phyloP scores from a whole-genome alignment of 176 grass and related monocot genomes.

The Zoysia japonica region DNA sequence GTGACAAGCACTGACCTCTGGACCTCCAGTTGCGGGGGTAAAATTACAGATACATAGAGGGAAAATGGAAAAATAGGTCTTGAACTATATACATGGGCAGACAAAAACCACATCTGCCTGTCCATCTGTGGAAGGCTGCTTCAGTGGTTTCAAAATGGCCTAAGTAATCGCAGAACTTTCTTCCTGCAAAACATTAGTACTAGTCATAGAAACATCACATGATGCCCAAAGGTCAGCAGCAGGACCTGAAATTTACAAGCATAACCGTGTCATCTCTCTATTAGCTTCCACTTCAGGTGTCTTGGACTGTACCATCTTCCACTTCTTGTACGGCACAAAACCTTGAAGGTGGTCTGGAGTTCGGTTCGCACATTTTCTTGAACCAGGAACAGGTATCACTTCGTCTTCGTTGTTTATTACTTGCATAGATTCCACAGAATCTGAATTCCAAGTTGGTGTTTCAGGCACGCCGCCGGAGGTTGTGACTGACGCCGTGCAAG shows the following conservation, averaged over 20 bases:
- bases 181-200: constrained; percentile 35
- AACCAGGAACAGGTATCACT: constrained; percentile 30
- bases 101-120: not conserved
- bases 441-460: constrained; percentile 34
- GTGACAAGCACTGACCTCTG: constrained; percentile 26
- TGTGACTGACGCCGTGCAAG: constrained; percentile 42
- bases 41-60: constrained; percentile 26
- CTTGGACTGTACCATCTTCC: constrained; percentile 22
- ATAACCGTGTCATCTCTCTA: constrained; percentile 65
- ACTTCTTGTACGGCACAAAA: constrained; percentile 68
- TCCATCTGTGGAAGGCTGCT: constrained; percentile 41
- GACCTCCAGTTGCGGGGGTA: not conserved
- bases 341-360: constrained; percentile 35
- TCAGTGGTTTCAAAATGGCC: constrained; percentile 13
- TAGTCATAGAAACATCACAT: constrained; percentile 34
- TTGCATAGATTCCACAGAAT: constrained; percentile 38
- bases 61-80: constrained; percentile 33
- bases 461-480: constrained; percentile 34
- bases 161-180: constrained; percentile 21
- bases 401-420: not conserved
- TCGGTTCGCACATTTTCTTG: constrained; percentile 21
- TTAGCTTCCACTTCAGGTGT: constrained; percentile 38
- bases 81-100: constrained; percentile 25
- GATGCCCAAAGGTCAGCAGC: constrained; percentile 1
- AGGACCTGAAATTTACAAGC: constrained; percentile 44